Base-by-base conservation (phyloP, 768 basidiomycete species). In the Lactarius quietus region DNA sequence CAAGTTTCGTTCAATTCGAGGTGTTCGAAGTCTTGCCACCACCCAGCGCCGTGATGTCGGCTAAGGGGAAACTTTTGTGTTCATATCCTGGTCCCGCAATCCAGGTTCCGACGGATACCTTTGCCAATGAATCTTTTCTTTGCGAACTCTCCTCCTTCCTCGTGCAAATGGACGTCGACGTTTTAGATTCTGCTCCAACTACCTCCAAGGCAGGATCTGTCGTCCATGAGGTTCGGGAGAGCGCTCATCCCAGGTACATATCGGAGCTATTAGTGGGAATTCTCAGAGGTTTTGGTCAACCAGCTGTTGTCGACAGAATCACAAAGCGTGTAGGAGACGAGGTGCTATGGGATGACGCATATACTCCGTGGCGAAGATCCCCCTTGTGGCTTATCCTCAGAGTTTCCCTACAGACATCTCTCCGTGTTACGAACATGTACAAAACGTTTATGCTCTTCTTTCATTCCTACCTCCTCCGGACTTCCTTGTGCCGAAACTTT, bases 371-470 rank as follows among this genome's bases (percentile, higher is more conserved):
- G 83, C 73, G 84, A 31, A 75, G 84, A 28, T 81, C 82, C 7
- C 73, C 81, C 1, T 72, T 82, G 14, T 85, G 83, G 83, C 77
- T 84, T 5, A 69, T 82, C 15, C 70, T 82, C 38, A 79, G 83
- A 9, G 80, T 85, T 5, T 75, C 76, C 1, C 66, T 80, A 18
- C 78, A 80, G 52, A 76, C 75, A 1, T 64, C 78, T 29, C 33
- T 61, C 33, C 39, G 26, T 28, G 10, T 28, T 36, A 55, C 6
- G 29, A 60, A 61, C 15, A 69, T 72, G 0, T 86, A 86, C 73
- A 85, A 86, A 61, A 12, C 39, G 2, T 85, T 85, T 71, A 78
- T 84, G 69, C 48, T 79, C 2, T 83, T 76, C 56, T 72, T 83
- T 57, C 66, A 67, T 14, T 41, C 57, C 18, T 23, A 59, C n/a